Base-by-base conservation (phyloP, 176 grass and related monocot species). In the Aegilops tauschii region DNA sequence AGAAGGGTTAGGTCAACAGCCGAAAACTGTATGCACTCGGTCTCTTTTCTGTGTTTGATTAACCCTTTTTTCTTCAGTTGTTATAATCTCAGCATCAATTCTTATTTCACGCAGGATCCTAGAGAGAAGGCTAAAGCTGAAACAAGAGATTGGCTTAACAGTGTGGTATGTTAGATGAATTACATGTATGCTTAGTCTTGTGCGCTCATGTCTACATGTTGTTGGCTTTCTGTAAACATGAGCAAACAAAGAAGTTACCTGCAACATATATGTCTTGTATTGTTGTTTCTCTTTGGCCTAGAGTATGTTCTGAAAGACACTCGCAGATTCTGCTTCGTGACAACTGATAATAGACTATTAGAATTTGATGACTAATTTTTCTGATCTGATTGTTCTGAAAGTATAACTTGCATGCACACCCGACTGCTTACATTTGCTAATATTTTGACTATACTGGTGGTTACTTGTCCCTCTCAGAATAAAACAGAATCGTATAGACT, bases 71-170 rank as follows among this genome's bases (percentile, higher is more conserved):
- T 86, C 8, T 86, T 82, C 34, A 65, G 25, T 27, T 93, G 29
- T 52, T 17, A 23, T 87, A 36, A 73, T 52, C 17, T 61, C 18
- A 58, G 65, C 40, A 63, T 69, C 70, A 72, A 73, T 85, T 78
- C 65, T 61, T 78, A 45, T 91, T 81, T 69, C 40, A 58, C 13
- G 27, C 82, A 99, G 97, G 97, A 99, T 89, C 97, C 97, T 25
- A 94, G 86, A 93, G 97, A 99, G 81, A 99, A 94, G 68, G 97
- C 97, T 6, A 99, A 99, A 93, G 80, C 90, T 87, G 97, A 99
- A 93, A 99, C 97, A 59, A 91, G 97, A 69, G 97, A 96, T 80
- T 99, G 97, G 97, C 87, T 99, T 80, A 99, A 99, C 75, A 99
- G 82, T 88, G 89, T 94, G 90, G 97, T 99, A 94, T 88, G 92